Percentiles rank a stretch among this genome's conserved stretches.
These are phyloP conservation scores for Neonectria hederae DNA, from an alignment of 2,329 filamentous ascomycete species.

Conservation along the genomic window DNA sequence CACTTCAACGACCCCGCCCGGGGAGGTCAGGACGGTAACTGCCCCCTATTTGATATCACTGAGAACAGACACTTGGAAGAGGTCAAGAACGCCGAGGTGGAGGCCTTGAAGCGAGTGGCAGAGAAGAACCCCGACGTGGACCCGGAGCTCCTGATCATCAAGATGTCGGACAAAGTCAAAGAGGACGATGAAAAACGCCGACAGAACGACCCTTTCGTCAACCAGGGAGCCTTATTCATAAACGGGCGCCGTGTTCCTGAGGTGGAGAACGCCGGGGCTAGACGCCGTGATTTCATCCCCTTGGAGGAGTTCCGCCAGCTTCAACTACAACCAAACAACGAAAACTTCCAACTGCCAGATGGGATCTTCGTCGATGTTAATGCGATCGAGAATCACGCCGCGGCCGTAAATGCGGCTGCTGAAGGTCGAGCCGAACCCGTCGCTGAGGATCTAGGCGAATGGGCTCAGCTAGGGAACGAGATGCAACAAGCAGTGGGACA, in stretches of 20 bases:
- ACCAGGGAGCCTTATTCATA: constrained; percentile 2
- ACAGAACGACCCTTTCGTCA: constrained; percentile 2
- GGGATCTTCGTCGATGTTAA: not conserved
- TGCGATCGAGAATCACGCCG: not conserved
- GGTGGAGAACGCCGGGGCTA: not conserved
- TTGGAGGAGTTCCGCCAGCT: not conserved
- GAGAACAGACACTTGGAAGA: constrained; percentile 71
- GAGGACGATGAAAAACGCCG: constrained; percentile 51
- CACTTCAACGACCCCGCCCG: constrained; percentile 71
- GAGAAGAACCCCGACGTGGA: constrained; percentile 69
- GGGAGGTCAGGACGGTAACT: constrained; percentile 64
- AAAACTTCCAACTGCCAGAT: not conserved
- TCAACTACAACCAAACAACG: not conserved
- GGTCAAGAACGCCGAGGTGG: constrained; percentile 68
- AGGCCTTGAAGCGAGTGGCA: constrained; percentile 63
- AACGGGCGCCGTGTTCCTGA: not conserved
- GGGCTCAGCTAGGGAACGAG: not conserved
- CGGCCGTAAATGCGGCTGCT: not conserved
- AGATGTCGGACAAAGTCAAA: constrained; percentile 63
- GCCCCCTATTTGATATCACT: constrained; percentile 73
- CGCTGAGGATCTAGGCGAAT: not conserved
- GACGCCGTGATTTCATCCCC: not conserved
- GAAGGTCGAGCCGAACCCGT: not conserved
- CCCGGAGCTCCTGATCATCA: constrained; percentile 66
- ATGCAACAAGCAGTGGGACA: not conserved